A percentile compares a stretch with the other conserved stretches of the same genome.
Evolutionary conservation across 225 moss, liverwort and hornwort genomes (phyloP).

Genomic region (Antitrichia curtipendula): DNA sequence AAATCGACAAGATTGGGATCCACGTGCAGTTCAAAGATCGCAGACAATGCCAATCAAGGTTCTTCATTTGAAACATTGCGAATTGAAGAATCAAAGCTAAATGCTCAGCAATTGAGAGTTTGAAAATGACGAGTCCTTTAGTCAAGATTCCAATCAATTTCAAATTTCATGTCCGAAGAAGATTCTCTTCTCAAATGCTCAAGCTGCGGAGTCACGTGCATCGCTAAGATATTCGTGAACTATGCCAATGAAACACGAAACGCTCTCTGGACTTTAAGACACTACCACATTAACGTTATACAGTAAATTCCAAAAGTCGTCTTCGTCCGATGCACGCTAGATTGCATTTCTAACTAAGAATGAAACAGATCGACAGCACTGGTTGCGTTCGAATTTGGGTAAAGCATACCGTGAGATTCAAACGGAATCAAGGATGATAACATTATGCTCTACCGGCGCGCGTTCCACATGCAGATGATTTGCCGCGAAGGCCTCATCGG

Average conservation of each 20-base stretch:
- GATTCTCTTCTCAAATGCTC: neutral
- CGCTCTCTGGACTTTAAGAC: neutral
- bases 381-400: neutral
- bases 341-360: neutral
- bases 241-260: neutral
- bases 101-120: neutral
- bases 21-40: neutral
- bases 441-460: constrained; percentile 23
- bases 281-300: neutral
- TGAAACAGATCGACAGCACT: neutral
- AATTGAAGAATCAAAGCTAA: neutral
- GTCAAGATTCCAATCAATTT: neutral
- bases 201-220: neutral
- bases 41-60: neutral
- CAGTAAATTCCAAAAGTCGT: neutral
- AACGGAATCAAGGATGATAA: constrained; percentile 20
- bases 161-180: neutral
- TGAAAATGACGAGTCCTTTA: neutral
- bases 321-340: neutral
- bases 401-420: neutral
- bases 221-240: neutral
- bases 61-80: neutral
- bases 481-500: constrained; percentile 6
- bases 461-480: constrained; percentile 20
- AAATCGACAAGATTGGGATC: neutral